A percentile compares a stretch with the other conserved stretches of the same genome.
These are phyloP conservation scores for Primulina huaijiensis DNA, from an alignment of 257 asterid genomes.

Conservation along the genomic window DNA sequence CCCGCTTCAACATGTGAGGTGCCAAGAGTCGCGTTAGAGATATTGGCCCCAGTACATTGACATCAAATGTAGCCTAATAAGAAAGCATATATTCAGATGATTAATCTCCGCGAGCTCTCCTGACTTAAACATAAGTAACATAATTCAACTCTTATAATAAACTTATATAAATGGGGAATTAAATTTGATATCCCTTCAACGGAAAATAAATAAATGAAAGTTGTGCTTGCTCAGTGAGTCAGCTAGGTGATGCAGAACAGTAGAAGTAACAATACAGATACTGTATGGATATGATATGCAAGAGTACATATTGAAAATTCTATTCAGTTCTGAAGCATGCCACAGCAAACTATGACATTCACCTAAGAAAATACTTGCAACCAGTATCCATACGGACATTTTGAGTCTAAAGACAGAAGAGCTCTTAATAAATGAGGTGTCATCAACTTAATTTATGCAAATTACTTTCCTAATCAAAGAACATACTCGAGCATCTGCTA, in stretches of 20 bases:
- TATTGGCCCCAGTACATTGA: constrained; percentile 87
- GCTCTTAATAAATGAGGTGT: not conserved
- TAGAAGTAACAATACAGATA: not conserved
- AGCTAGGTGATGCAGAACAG: not conserved
- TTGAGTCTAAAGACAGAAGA: not conserved
- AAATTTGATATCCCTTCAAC: not conserved
- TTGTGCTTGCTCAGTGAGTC: not conserved
- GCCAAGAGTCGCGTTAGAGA: constrained; percentile 72
- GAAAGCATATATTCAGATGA: constrained; percentile 28
- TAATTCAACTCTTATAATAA: not conserved
- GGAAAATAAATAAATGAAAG: not conserved
- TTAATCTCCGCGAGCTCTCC: constrained; percentile 5
- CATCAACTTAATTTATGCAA: not conserved
- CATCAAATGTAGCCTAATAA: constrained; percentile 78
- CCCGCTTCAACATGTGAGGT: constrained; percentile 87
- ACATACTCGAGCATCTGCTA: not conserved
- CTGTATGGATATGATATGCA: not conserved
- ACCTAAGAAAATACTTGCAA: no score
- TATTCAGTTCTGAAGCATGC: not conserved
- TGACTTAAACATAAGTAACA: constrained; percentile 12
- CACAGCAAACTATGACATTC: not conserved
- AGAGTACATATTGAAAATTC: not conserved
- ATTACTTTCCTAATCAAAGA: no score
- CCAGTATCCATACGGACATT: not conserved
- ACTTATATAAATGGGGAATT: not conserved